Evolutionary conservation across 192 early-diverging fungal genomes (phyloP).

Genomic region (Podila minutissima): DNA sequence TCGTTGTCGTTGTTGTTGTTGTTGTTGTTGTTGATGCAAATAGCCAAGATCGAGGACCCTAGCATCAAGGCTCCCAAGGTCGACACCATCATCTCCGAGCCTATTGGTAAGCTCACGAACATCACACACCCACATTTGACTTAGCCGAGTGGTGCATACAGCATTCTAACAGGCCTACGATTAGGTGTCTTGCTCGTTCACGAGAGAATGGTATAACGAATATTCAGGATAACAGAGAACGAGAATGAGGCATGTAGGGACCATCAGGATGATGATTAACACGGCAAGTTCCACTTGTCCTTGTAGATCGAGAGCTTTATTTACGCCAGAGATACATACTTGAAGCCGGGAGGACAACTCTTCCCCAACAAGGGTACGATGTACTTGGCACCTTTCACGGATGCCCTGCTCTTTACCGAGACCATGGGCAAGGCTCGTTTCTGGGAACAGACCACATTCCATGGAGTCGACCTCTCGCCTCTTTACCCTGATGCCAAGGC

Average conservation of each 20-base stretch:
- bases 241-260: not conserved
- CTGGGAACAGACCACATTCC: constrained; percentile 90
- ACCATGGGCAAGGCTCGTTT: constrained; percentile 93
- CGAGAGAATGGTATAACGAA: constrained; percentile 86
- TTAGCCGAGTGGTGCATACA: too few relatives aligned
- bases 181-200: constrained; percentile 91
- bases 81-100: constrained; percentile 96
- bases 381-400: constrained; percentile 86
- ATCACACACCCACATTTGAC: too few relatives aligned
- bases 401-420: constrained; percentile 85
- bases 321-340: constrained; percentile 86
- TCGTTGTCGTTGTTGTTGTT: too few relatives aligned
- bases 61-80: constrained; percentile 77
- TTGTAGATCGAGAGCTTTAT: constrained; percentile 83
- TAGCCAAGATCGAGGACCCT: constrained; percentile 91
- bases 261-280: not conserved
- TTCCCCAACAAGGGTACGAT: constrained; percentile 92
- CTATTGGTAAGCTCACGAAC: constrained; percentile 69
- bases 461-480: constrained; percentile 91
- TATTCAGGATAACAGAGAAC: not conserved
- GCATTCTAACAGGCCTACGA: not conserved
- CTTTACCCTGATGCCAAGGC: constrained; percentile 85
- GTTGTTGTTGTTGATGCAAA: not conserved
- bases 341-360: constrained; percentile 94
- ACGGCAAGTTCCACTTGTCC: constrained; percentile 9